Base-by-base conservation (phyloP, 768 basidiomycete species). In the Phylloporus arenicola region DNA sequence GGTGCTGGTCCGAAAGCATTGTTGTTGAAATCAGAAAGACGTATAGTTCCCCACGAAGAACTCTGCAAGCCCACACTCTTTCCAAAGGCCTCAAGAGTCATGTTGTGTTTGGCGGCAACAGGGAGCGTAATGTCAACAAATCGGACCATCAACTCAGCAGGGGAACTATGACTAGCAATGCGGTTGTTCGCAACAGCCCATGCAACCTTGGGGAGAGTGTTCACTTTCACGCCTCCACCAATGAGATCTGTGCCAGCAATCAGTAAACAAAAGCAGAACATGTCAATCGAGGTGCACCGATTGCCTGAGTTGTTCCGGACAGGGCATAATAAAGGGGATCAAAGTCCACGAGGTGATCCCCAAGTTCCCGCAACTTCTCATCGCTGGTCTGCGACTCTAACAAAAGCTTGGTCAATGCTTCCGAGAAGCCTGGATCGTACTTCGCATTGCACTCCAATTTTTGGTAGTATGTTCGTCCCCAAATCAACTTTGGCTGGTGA, bases 191-290 rank as follows among this genome's bases (percentile, higher is more conserved):
- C 59, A 20, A 72, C 48, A 7, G 69, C 70, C 50, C 59, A 69
- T 13, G 60, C 71, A 27, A 60, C 62, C 53, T 78, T 76, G 0
- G 76, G 75, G 9, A 79, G 64, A 3, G 75, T 74, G 48, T 78
- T 29, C 8, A 10, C 27, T 29, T 29, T 29, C 27, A 29, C 27
- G 9, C 27, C 27, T 29, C 27, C 27, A 76, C 63, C 53, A 40
- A 78, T 64, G 5, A 79, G 57, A 48, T 78, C 76, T 55, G 68
- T 58, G 50, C 57, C 61, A 34, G 59, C 52, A 14, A 60, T 63
- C 6, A 65, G 61, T 58, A 48, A 59, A 1, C 57, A 57, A 22
- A 38, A 17, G 8, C 3, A 38, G 52, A 43, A 2, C 27, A 38
- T 8, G 19, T 10, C 52, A 54, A 22, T 20, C 4, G 10, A 31